These are phyloP conservation scores for Tolypocladium ophioglossoides DNA, from an alignment of 2,329 filamentous ascomycete species.

Conservation along the genomic window DNA sequence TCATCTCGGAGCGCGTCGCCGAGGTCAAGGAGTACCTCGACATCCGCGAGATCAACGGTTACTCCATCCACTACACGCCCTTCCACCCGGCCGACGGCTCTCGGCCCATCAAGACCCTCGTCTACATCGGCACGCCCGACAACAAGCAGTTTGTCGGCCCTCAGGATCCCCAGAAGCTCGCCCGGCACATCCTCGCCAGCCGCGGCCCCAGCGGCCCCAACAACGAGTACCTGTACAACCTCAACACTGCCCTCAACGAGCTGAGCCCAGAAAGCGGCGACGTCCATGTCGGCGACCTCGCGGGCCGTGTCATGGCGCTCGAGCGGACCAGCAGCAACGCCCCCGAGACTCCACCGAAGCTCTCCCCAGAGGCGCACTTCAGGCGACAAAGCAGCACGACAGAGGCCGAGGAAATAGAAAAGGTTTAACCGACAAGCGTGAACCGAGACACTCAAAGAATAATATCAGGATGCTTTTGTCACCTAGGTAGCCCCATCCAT, in stretches of 20 bases:
- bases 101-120: slow-evolving; percentile 45
- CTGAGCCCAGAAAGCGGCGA: slow-evolving; percentile 71
- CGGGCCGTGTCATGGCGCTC: slow-evolving; percentile 57
- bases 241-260: slow-evolving; percentile 64
- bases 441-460: background rate
- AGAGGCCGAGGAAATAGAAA: slow-evolving; percentile 20
- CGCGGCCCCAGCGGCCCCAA: slow-evolving; percentile 81
- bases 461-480: slow-evolving; percentile 3
- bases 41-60: slow-evolving; percentile 95
- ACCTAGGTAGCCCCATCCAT: background rate
- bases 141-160: slow-evolving; percentile 88
- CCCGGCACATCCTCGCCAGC: slow-evolving; percentile 68
- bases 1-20: slow-evolving; percentile 57
- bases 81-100: slow-evolving; percentile 49
- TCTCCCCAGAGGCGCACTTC: slow-evolving; percentile 9
- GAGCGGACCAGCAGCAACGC: slow-evolving; percentile 11
- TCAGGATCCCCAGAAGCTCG: slow-evolving; percentile 67
- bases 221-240: slow-evolving; percentile 73
- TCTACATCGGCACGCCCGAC: slow-evolving; percentile 88
- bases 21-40: slow-evolving; percentile 87
- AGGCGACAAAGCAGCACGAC: slow-evolving; percentile 13
- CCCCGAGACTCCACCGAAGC: slow-evolving; percentile 4
- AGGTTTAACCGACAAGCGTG: slow-evolving; percentile 3
- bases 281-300: slow-evolving; percentile 75
- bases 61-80: slow-evolving; percentile 82